Conservation (phyloP, 2,329 filamentous ascomycete species). For the Scytalidium sp. region DNA sequence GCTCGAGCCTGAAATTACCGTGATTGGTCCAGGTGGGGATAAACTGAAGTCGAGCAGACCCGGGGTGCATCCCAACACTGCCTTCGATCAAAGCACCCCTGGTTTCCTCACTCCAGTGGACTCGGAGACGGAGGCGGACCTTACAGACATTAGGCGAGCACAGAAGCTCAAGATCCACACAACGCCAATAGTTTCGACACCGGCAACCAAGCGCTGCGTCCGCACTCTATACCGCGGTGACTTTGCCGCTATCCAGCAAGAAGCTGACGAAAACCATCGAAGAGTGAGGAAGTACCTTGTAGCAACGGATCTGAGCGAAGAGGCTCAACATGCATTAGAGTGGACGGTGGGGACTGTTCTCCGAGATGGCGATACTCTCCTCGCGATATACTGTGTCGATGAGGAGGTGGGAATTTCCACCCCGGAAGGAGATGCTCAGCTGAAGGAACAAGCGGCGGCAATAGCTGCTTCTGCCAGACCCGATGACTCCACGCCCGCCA, state of each 20-base stretch:
- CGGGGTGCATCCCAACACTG: slow-evolving; percentile 76
- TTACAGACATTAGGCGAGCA: slow-evolving; percentile 81
- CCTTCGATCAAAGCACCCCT: slow-evolving; percentile 67
- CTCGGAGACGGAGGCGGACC: slow-evolving; percentile 82
- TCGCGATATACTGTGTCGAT: slow-evolving; percentile 90
- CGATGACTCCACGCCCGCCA: slow-evolving; percentile 20
- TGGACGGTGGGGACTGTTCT: slow-evolving; percentile 97
- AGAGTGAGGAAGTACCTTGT: slow-evolving; percentile 87
- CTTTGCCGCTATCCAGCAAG: slow-evolving; percentile 70
- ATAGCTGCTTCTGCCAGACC: slow-evolving; percentile 53
- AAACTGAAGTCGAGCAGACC: slow-evolving; percentile 52
- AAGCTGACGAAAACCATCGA: slow-evolving; percentile 75
- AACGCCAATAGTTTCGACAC: slow-evolving; percentile 74
- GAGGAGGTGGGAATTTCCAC: slow-evolving; percentile 69
- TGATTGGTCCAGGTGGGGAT: slow-evolving; percentile 62
- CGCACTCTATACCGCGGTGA: slow-evolving; percentile 90
- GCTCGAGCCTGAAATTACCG: slow-evolving; percentile 60
- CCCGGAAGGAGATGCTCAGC: slow-evolving; percentile 54
- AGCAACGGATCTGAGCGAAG: slow-evolving; percentile 91
- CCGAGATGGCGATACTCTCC: slow-evolving; percentile 87
- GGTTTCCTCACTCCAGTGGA: slow-evolving; percentile 59
- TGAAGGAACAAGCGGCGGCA: slow-evolving; percentile 73
- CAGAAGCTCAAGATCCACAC: slow-evolving; percentile 80
- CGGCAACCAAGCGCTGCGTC: slow-evolving; percentile 76
- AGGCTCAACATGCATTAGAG: slow-evolving; percentile 91